These are phyloP conservation scores for Colletotrichum lentis DNA, from an alignment of 2,329 filamentous ascomycete genomes.

Conservation along the genomic window DNA sequence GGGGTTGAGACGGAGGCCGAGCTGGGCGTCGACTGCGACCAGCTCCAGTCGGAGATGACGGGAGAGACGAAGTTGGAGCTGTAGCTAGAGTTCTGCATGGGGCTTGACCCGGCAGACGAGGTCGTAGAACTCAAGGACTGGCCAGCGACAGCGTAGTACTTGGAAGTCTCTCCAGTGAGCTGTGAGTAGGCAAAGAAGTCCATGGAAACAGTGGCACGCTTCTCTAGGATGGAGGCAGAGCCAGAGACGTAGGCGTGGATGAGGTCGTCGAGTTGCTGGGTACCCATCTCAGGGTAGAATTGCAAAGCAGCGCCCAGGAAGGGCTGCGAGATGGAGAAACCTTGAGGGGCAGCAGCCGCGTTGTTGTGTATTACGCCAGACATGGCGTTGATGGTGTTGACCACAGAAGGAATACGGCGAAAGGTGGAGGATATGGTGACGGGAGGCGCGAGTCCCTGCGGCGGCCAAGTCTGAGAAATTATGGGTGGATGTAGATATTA, in stretches of 20 bases:
- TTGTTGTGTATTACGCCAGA: constrained; percentile 49
- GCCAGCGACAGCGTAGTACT: constrained; percentile 65
- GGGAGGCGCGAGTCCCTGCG: background rate
- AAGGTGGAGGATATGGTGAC: background rate
- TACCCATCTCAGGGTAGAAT: constrained; percentile 72
- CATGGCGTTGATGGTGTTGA: constrained; percentile 41
- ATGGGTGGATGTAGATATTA: background rate
- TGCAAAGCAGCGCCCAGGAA: constrained; percentile 65
- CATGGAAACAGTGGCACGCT: constrained; percentile 65
- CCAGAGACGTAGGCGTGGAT: constrained; percentile 67
- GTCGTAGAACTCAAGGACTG: constrained; percentile 46
- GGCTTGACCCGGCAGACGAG: constrained; percentile 57
- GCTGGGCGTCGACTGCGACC: constrained; percentile 50
- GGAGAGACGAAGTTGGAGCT: constrained; percentile 59
- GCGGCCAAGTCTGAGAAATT: background rate
- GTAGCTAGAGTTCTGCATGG: constrained; percentile 56
- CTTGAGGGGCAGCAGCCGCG: constrained; percentile 51
- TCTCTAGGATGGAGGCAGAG: constrained; percentile 62
- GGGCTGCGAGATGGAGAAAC: constrained; percentile 69
- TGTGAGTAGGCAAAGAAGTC: constrained; percentile 66
- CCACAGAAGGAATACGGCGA: constrained; percentile 8
- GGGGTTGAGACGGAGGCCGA: constrained; percentile 45
- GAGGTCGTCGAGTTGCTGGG: constrained; percentile 67
- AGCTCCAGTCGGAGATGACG: constrained; percentile 58
- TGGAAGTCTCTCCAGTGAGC: constrained; percentile 65